phyloP scores from a whole-genome alignment of 805 yeast species.

The Metschnikowia lochheadii region DNA sequence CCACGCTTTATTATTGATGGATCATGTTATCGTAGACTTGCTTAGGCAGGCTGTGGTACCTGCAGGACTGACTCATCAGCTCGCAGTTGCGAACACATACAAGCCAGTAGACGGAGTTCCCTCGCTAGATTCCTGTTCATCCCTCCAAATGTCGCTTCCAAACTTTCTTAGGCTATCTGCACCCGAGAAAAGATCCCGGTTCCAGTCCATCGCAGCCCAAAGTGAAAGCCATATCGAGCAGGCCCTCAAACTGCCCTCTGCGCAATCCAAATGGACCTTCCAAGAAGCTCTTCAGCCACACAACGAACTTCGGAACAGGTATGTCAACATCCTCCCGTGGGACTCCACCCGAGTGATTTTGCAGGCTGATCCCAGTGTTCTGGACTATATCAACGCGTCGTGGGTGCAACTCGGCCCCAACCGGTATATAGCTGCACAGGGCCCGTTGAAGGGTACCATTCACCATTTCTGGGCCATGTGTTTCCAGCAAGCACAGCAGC shows the following conservation, averaged over 20 bases:
- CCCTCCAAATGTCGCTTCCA: conserved; percentile 1
- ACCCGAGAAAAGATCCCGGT: conserved; percentile 8
- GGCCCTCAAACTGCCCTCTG: conserved; percentile 7
- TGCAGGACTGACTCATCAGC: background rate
- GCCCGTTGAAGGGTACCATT: conserved; percentile 71
- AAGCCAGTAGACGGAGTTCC: background rate
- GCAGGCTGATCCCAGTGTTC: conserved; percentile 6
- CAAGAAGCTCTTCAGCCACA: conserved; percentile 7
- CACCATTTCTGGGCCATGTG: conserved; percentile 76
- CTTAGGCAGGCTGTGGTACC: background rate
- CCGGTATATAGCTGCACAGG: conserved; percentile 82
- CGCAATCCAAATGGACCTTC: conserved; percentile 10
- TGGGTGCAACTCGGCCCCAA: conserved; percentile 19
- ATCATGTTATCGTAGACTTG: background rate
- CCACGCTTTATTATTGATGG: too few species aligned
- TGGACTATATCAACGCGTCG: conserved; percentile 41
- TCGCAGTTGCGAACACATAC: background rate
- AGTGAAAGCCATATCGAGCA: conserved; percentile 12
- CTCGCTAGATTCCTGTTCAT: background rate
- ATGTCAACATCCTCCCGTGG: conserved; percentile 61
- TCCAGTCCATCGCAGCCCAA: conserved; percentile 5
- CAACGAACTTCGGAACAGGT: conserved; percentile 42
- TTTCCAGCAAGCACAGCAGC: conserved; percentile 28
- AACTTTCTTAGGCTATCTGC: conserved; percentile 7
- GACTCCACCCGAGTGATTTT: conserved; percentile 54